Conservation (phyloP, 805 yeast genomes). For the Lipomyces anomalus region DNA sequence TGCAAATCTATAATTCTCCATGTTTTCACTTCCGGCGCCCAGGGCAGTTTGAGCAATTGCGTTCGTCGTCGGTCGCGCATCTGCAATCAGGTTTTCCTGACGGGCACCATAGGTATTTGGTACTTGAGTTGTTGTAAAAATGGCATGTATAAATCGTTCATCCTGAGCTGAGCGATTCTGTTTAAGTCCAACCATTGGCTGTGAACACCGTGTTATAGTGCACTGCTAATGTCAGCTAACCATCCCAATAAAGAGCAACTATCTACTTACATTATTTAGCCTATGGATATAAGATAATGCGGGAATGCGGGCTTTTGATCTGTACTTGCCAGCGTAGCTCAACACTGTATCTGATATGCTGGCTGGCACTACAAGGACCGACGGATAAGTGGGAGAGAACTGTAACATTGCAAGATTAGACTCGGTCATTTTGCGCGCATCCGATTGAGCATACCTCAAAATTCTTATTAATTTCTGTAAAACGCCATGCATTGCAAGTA, state of each 20-base stretch:
- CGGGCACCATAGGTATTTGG: conserved; percentile 31
- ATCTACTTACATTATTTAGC: conserved; percentile 42
- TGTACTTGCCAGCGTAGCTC: conserved; percentile 73
- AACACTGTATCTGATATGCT: conserved; percentile 74
- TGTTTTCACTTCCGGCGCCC: conserved; percentile 96
- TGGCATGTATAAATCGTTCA: conserved; percentile 71
- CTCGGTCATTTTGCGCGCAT: neutral
- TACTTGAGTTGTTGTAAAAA: conserved; percentile 54
- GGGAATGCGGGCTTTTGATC: conserved; percentile 84
- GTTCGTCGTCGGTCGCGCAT: conserved; percentile 87
- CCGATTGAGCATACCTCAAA: conserved; percentile 29
- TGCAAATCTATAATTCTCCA: conserved; percentile 74
- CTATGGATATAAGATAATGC: conserved; percentile 70
- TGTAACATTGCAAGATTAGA: neutral
- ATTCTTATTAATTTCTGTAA: conserved; percentile 56
- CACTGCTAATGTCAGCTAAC: conserved; percentile 36
- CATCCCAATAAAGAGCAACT: neutral
- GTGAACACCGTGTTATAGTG: conserved; percentile 82
- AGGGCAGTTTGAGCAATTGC: conserved; percentile 95
- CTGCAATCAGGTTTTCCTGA: conserved; percentile 67
- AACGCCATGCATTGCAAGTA: conserved; percentile 52
- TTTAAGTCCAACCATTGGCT: conserved; percentile 86
- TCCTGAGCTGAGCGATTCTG: conserved; percentile 87
- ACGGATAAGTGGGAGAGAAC: conserved; percentile 74
- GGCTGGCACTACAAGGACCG: conserved; percentile 61